A percentile compares a stretch with the other conserved stretches of the same genome.
These are phyloP conservation scores for Albophoma yamanashiensis DNA, from an alignment of 2,329 filamentous ascomycete genomes.

Conservation along the genomic window DNA sequence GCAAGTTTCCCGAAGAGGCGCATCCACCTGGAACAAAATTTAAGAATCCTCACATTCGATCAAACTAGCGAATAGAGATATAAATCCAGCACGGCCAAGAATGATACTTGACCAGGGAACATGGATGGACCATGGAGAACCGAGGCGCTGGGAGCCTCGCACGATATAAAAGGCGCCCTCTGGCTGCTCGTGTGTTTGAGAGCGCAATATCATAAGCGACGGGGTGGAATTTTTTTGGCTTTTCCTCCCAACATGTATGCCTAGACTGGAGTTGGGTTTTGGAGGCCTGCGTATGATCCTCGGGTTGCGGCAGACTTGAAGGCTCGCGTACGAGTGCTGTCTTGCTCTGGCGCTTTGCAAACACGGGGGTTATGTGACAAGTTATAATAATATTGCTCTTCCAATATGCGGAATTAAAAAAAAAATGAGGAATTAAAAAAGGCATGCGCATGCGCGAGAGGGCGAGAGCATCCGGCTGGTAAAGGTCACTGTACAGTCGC, in stretches of 20 bases:
- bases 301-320: neutral
- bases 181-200: too few relatives aligned
- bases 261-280: too few relatives aligned
- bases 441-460: neutral
- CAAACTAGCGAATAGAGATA: constrained; percentile 14
- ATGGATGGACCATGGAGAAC: neutral
- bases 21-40: constrained; percentile 49
- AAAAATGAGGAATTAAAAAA: too few relatives aligned
- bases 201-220: neutral
- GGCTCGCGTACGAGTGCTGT: neutral
- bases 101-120: neutral
- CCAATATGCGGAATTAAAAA: neutral
- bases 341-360: neutral
- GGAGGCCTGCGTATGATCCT: neutral
- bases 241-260: too few relatives aligned
- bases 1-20: constrained; percentile 40
- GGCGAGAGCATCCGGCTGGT: neutral
- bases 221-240: neutral
- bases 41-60: constrained; percentile 22
- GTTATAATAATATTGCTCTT: neutral
- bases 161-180: neutral
- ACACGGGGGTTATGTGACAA: neutral
- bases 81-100: neutral
- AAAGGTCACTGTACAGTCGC: too few relatives aligned
- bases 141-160: neutral